A percentile compares a stretch with the other conserved stretches of the same genome.
phyloP scores from a whole-genome alignment of 129 eudicot genomes.

The Arctium lappa region DNA sequence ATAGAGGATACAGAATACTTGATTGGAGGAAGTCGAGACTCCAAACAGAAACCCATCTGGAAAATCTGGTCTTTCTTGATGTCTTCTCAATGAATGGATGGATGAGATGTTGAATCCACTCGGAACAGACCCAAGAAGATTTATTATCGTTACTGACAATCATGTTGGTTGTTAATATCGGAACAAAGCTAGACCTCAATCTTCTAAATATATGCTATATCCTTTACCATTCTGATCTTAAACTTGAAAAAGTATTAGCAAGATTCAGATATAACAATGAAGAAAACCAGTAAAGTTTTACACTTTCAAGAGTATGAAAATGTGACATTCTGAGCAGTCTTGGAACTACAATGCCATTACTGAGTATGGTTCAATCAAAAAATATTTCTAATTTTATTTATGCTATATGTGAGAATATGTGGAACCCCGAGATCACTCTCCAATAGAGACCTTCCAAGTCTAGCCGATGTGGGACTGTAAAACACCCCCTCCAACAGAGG shows the following conservation, averaged over 20 bases:
- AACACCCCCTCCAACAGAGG: too few relatives aligned
- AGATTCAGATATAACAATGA: not conserved
- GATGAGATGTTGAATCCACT: not conserved
- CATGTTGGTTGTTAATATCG: not conserved
- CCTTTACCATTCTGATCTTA: not conserved
- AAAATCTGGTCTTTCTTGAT: conserved; percentile 42
- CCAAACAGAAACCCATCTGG: conserved; percentile 69
- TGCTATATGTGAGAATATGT: too few relatives aligned
- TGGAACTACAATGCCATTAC: not conserved
- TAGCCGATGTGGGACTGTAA: too few relatives aligned
- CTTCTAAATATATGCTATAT: not conserved
- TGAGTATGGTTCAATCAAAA: not conserved
- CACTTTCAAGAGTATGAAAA: not conserved
- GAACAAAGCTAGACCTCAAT: not conserved
- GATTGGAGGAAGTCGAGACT: conserved; percentile 36
- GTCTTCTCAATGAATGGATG: conserved; percentile 4
- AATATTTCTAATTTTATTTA: too few relatives aligned
- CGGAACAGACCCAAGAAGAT: not conserved
- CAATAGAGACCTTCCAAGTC: too few relatives aligned
- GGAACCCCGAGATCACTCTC: too few relatives aligned
- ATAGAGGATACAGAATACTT: too few relatives aligned
- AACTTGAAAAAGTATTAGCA: not conserved
- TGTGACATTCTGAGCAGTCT: not conserved
- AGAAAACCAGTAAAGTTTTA: not conserved
- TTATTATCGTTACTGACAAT: too few relatives aligned